phyloP scores from a whole-genome alignment of 768 basidiomycete species.

The Crepidotus variabilis region DNA sequence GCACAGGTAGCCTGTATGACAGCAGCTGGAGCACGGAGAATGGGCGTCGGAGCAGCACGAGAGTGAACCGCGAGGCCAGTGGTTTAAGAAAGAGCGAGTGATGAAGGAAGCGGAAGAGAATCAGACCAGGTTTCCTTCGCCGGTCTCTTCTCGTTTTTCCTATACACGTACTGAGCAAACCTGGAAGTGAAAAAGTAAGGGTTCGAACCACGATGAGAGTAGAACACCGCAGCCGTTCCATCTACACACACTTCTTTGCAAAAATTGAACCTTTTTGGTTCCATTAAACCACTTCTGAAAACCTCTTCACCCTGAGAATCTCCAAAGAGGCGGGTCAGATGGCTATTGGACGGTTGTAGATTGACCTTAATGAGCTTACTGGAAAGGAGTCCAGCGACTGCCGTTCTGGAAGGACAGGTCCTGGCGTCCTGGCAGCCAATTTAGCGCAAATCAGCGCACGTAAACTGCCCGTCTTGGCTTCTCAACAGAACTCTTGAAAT shows the following conservation, averaged over 20 bases:
- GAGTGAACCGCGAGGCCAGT: background rate
- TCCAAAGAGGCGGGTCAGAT: conserved; percentile 16
- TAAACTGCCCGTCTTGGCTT: background rate
- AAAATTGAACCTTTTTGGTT: background rate
- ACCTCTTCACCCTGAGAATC: conserved; percentile 14
- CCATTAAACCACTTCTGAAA: background rate
- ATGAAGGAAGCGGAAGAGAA: conserved; percentile 20
- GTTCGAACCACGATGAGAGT: background rate
- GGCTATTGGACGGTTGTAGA: conserved; percentile 19
- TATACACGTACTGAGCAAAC: conserved; percentile 9
- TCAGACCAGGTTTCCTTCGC: conserved; percentile 19
- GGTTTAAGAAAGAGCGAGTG: conserved; percentile 22
- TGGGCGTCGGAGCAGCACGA: background rate
- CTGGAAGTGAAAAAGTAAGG: background rate
- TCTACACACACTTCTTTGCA: background rate
- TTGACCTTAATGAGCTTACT: conserved; percentile 11
- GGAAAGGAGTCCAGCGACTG: conserved; percentile 12
- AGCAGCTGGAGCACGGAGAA: background rate
- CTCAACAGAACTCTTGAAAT: background rate
- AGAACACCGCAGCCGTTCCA: background rate
- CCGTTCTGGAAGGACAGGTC: conserved; percentile 11
- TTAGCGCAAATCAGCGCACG: conserved; percentile 15
- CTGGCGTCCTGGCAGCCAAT: conserved; percentile 12
- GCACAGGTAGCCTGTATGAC: background rate
- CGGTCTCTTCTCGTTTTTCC: conserved; percentile 15